phyloP scores from a whole-genome alignment of 192 early-diverging fungal species.

The Coemansia sp. region DNA sequence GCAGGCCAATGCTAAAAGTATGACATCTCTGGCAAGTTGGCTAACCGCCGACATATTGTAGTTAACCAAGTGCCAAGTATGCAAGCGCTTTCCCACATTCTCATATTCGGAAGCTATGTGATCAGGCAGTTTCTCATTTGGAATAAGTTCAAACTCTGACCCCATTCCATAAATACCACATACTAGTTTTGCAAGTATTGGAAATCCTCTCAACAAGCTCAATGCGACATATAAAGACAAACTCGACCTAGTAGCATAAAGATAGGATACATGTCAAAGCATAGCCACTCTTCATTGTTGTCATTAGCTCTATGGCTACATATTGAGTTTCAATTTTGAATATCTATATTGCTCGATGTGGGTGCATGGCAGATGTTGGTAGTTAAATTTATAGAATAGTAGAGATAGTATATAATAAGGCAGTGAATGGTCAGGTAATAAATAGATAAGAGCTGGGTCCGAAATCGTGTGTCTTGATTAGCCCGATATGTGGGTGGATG shows the following conservation, averaged over 20 bases:
- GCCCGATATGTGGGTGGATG: too few relatives aligned
- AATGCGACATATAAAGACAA: background rate
- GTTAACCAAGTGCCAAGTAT: background rate
- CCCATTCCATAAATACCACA: background rate
- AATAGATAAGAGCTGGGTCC: too few relatives aligned
- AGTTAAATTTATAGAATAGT: too few relatives aligned
- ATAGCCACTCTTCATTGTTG: background rate
- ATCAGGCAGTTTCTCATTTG: background rate
- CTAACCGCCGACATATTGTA: background rate
- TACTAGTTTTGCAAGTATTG: background rate
- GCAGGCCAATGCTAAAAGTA: background rate
- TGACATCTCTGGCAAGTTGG: background rate
- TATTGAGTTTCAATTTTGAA: background rate
- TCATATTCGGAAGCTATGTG: background rate
- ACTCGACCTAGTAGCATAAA: background rate
- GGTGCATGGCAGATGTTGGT: background rate
- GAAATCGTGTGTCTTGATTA: too few relatives aligned
- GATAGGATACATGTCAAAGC: background rate
- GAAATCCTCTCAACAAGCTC: background rate
- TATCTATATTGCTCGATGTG: background rate
- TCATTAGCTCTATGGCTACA: background rate
- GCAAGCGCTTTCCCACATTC: background rate
- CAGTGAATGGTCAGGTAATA: too few relatives aligned
- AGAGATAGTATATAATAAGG: too few relatives aligned
- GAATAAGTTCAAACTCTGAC: background rate